phyloP scores from a whole-genome alignment of 805 yeast genomes.

The Sugiyamaella marilandica region DNA sequence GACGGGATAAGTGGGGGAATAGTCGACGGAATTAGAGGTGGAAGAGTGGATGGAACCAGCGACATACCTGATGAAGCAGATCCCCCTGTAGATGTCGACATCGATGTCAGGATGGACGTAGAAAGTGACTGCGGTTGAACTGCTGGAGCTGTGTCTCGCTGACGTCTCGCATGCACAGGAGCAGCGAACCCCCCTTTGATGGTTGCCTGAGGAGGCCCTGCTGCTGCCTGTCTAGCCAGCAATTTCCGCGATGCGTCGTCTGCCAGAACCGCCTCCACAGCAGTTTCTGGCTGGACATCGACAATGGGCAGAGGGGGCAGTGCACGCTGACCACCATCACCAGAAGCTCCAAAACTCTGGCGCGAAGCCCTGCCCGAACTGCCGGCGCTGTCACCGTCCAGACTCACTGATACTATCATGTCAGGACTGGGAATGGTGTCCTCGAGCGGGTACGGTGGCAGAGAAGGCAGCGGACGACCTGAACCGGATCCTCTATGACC shows the following conservation, averaged over 20 bases:
- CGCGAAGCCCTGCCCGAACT: not conserved
- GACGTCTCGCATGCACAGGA: not conserved
- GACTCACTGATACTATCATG: not conserved
- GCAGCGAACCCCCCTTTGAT: not conserved
- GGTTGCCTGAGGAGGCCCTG: not conserved
- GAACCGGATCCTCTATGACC: not conserved
- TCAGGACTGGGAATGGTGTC: not conserved
- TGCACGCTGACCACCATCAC: not conserved
- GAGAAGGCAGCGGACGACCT: not conserved
- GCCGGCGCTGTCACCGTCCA: not conserved
- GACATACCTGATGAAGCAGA: not conserved
- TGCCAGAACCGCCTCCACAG: not conserved
- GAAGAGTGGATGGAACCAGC: not conserved
- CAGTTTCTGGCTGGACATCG: not conserved
- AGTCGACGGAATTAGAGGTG: not conserved
- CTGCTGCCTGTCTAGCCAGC: not conserved
- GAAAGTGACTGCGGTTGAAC: too few species aligned
- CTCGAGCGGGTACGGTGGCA: slow-evolving; percentile 4
- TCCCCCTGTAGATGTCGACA: too few species aligned
- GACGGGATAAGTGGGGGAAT: not conserved
- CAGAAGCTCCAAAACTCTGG: not conserved
- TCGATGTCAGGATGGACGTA: too few species aligned
- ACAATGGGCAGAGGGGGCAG: not conserved
- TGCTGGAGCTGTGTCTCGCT: not conserved
- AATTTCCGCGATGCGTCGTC: not conserved